Conservation (phyloP, 1,139 yeast species). For the Blastobotrys proliferans region DNA sequence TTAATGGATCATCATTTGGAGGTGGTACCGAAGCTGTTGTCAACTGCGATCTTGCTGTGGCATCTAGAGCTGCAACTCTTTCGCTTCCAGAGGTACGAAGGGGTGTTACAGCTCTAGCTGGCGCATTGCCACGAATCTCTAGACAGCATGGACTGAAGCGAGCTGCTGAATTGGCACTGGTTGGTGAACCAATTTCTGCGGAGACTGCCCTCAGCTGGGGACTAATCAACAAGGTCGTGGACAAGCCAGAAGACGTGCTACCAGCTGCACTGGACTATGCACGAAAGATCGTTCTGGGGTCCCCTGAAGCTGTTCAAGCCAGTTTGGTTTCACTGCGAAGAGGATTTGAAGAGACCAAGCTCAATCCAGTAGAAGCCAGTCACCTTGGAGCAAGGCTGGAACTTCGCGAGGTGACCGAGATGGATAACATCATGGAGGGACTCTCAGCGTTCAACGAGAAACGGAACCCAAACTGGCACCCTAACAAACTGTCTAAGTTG, state of each 20-base stretch:
- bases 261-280: slow-evolving; percentile 30
- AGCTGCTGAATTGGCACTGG: slow-evolving; percentile 31
- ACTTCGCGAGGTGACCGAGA: slow-evolving; percentile 17
- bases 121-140: slow-evolving; percentile 33
- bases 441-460: slow-evolving; percentile 29
- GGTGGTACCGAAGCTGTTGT: slow-evolving; percentile 34
- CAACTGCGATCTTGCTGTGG: slow-evolving; percentile 34
- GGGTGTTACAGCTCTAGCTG: slow-evolving; percentile 33
- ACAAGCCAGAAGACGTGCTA: slow-evolving; percentile 24
- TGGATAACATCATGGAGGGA: slow-evolving; percentile 26
- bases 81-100: slow-evolving; percentile 33
- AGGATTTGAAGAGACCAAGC: slow-evolving; percentile 27
- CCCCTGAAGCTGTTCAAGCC: slow-evolving; percentile 32
- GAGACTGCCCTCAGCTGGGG: slow-evolving; percentile 31
- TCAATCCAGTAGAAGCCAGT: slow-evolving; percentile 23
- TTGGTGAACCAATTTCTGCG: slow-evolving; percentile 32
- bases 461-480: slow-evolving; percentile 28
- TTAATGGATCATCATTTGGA: slow-evolving; percentile 33
- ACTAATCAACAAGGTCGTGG: slow-evolving; percentile 28
- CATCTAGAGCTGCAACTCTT: slow-evolving; percentile 27
- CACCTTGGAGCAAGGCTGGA: slow-evolving; percentile 19
- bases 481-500: slow-evolving; percentile 12
- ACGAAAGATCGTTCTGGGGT: slow-evolving; percentile 23
- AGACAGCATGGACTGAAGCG: slow-evolving; percentile 29
- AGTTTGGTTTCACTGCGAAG: slow-evolving; percentile 27